Conservation (phyloP, 257 asterid species). For the Nicotiana noctiflora region DNA sequence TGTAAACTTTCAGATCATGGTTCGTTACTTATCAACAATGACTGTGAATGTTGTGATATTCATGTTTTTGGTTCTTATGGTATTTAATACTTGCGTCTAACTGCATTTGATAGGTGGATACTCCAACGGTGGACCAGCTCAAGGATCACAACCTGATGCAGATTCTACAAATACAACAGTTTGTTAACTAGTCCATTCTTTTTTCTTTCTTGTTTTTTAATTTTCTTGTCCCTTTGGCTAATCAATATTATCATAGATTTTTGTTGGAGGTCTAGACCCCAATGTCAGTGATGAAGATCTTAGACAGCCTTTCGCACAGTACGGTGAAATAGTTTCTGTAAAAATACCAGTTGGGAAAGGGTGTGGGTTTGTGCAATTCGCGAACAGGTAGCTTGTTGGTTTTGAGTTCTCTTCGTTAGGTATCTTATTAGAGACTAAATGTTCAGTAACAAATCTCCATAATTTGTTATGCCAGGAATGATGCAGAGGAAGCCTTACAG, state of each 20-base stretch:
- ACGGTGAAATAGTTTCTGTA: slow-evolving; percentile 74
- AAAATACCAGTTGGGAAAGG: slow-evolving; percentile 91
- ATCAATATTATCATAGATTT: slow-evolving; percentile 45
- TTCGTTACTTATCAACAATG: not conserved
- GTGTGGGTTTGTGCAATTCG: slow-evolving; percentile 90
- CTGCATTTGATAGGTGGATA: slow-evolving; percentile 56
- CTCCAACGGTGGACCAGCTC: slow-evolving; percentile 57
- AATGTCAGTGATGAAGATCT: slow-evolving; percentile 79
- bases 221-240: slow-evolving; percentile 18
- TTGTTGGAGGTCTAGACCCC: slow-evolving; percentile 95
- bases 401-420: not conserved
- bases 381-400: slow-evolving; percentile 49
- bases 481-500: slow-evolving; percentile 49
- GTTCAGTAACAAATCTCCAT: not conserved
- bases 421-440: not conserved
- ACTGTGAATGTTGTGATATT: not conserved
- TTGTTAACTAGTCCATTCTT: slow-evolving; percentile 34
- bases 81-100: slow-evolving; percentile 3
- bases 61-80: not conserved
- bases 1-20: not conserved
- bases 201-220: not conserved
- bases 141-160: slow-evolving; percentile 70
- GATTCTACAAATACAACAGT: slow-evolving; percentile 85
- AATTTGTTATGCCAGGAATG: slow-evolving; percentile 25
- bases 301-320: slow-evolving; percentile 72